These are phyloP conservation scores for Eustoma russellianum DNA, from an alignment of 257 asterid species.

Conservation along the genomic window DNA sequence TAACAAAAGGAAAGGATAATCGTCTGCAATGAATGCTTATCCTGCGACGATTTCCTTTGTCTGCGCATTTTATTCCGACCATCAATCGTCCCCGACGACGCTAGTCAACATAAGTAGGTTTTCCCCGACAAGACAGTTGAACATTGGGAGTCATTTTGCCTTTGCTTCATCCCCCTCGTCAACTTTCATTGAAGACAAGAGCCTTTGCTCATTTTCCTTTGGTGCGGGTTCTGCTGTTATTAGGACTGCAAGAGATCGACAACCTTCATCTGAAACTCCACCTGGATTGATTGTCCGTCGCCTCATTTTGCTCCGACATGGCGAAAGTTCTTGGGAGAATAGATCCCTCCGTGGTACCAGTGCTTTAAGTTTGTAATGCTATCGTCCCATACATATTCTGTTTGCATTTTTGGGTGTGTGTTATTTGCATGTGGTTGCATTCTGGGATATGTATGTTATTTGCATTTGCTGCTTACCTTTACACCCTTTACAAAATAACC, in stretches of 20 bases:
- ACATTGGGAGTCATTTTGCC: neutral
- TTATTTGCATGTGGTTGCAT: neutral
- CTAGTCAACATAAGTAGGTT: no score
- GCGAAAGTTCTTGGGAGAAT: conserved; percentile 57
- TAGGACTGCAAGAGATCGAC: conserved; percentile 31
- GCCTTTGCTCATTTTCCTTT: conserved; percentile 1
- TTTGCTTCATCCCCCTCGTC: neutral
- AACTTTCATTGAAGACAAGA: neutral
- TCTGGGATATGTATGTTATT: neutral
- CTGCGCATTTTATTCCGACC: neutral
- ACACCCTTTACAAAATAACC: neutral
- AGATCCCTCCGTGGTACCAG: conserved; percentile 49
- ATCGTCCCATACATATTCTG: neutral
- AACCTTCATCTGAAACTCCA: conserved; percentile 21
- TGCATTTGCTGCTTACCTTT: no score
- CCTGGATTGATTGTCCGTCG: conserved; percentile 44
- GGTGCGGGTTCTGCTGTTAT: conserved; percentile 23
- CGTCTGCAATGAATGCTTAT: conserved; percentile 3
- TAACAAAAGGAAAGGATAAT: no score
- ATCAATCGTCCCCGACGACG: no score
- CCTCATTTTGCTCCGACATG: conserved; percentile 80
- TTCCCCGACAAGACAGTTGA: neutral
- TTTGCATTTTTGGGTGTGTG: neutral
- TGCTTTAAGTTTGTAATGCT: neutral
- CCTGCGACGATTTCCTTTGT: neutral